phyloP scores from a whole-genome alignment of 306 rosid species.

The Vigna mungo region DNA sequence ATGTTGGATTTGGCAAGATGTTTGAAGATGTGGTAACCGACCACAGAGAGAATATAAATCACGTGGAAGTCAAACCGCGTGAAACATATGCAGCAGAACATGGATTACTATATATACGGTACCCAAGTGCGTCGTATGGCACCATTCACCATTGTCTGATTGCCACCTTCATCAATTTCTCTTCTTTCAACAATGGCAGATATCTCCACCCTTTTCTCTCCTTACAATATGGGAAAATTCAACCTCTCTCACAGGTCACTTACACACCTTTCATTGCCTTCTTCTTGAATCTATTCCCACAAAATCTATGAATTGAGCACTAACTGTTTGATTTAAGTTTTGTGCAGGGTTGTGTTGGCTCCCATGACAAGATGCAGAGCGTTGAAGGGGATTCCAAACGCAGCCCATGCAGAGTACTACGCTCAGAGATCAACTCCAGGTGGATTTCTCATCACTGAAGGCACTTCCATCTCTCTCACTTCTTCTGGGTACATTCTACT shows the following conservation, averaged over 20 bases:
- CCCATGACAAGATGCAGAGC: conserved; percentile 63
- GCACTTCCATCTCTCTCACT: conserved; percentile 52
- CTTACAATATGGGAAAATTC: neutral
- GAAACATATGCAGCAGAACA: too few species aligned
- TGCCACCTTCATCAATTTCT: neutral
- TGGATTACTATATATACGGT: too few species aligned
- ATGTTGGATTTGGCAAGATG: too few species aligned
- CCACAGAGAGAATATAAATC: too few species aligned
- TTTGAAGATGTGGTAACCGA: too few species aligned
- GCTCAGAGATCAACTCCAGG: conserved; percentile 51
- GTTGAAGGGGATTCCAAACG: conserved; percentile 45
- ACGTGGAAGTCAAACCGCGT: too few species aligned
- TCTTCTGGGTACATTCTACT: conserved; percentile 41
- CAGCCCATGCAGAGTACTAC: conserved; percentile 42
- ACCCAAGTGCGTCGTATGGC: too few species aligned
- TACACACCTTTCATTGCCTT: neutral
- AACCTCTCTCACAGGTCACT: neutral
- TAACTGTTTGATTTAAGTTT: neutral
- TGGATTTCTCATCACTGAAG: conserved; percentile 55
- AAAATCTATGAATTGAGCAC: too few species aligned
- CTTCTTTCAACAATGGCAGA: neutral
- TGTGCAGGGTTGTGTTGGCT: conserved; percentile 52
- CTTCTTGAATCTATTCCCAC: neutral
- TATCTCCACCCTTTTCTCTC: neutral
- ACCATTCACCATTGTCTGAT: too few species aligned